These are phyloP conservation scores for Pugionium dolabratum DNA, from an alignment of 345 rosid genomes.

Conservation along the genomic window DNA sequence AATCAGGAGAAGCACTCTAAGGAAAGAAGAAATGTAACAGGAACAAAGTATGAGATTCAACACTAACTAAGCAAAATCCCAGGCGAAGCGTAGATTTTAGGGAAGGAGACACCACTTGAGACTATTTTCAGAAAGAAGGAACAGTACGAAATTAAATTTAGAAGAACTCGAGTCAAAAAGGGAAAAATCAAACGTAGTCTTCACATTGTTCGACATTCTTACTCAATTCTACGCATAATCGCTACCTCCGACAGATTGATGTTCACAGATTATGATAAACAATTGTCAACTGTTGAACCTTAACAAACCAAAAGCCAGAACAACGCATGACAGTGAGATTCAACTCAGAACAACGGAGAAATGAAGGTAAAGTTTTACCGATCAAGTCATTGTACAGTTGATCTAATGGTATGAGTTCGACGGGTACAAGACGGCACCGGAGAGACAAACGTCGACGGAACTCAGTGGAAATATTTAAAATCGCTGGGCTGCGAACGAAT, in stretches of 20 bases:
- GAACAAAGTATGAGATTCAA: slow-evolving; percentile 7
- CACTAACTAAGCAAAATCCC: neutral
- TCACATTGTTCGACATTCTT: slow-evolving; percentile 1
- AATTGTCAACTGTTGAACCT: slow-evolving; percentile 24
- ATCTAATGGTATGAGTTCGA: neutral
- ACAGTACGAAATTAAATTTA: neutral
- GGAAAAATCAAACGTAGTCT: neutral
- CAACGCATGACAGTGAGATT: slow-evolving; percentile 19
- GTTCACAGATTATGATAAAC: neutral
- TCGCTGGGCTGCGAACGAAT: slow-evolving; percentile 25
- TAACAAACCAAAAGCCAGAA: slow-evolving; percentile 7
- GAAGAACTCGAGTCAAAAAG: neutral
- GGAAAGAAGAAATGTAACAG: neutral
- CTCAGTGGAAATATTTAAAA: slow-evolving; percentile 27
- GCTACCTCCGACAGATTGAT: neutral
- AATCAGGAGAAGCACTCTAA: neutral
- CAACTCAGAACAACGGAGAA: slow-evolving; percentile 15
- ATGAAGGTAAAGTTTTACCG: slow-evolving; percentile 15
- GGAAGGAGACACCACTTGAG: slow-evolving; percentile 12
- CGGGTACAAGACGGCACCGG: slow-evolving; percentile 28
- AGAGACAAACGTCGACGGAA: slow-evolving; percentile 24
- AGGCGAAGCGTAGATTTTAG: slow-evolving; percentile 2
- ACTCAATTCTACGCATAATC: slow-evolving; percentile 13
- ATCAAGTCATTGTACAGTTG: slow-evolving; percentile 10
- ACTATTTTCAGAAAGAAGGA: slow-evolving; percentile 1